Evolutionary conservation across 164 flowering plant species (phyloP), one percentile per base, ranked within the genome.

Genomic region (Chloranthus sessilifolius): DNA sequence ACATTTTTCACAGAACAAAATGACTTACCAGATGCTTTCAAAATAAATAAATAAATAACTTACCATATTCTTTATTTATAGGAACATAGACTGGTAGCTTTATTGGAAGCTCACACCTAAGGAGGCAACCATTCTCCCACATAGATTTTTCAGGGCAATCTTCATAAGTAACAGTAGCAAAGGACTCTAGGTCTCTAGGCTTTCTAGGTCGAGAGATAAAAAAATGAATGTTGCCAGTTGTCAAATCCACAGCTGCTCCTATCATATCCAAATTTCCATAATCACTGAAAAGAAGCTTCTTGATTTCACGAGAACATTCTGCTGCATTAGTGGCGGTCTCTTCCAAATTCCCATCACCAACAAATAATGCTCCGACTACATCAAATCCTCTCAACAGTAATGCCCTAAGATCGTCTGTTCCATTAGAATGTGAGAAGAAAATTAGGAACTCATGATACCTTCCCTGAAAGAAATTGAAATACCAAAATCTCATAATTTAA

Each of bases 61-160:
- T 53, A 81, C 95, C 83, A 34, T 74, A 55, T 4, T 61, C 62
- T 33, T 56, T 70, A 34, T 74, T 63, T 0, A 47, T 55, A 0
- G 88, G 74, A 58, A 68, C 49, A 70, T 69, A 85, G 22, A 85
- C 34, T 7, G 95, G 91, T 64, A 92, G 54, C 61, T 62, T 83
- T 37, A 92, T 43, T 16, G 75, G 66, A 51, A 92, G 64, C 48
- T 75, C 73, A 47, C 95, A 85, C 3, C 70, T 72, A 14, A 92
- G 62, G 33, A 92, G 62, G 56, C 95, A 88, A 25, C 91, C 96
- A 34, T 35, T 77, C 66, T 82, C 87, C 91, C 87, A 88, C n/a
- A 85, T 22, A 55, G 35, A 69, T 65, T 69, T 80, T 58, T 74
- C 95, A 8, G 83, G 71, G 27, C 67, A 17, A 49, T 74, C 81